These are phyloP conservation scores for Lophiotrema nucula DNA, from an alignment of 495 filamentous ascomycete species.

Conservation along the genomic window DNA sequence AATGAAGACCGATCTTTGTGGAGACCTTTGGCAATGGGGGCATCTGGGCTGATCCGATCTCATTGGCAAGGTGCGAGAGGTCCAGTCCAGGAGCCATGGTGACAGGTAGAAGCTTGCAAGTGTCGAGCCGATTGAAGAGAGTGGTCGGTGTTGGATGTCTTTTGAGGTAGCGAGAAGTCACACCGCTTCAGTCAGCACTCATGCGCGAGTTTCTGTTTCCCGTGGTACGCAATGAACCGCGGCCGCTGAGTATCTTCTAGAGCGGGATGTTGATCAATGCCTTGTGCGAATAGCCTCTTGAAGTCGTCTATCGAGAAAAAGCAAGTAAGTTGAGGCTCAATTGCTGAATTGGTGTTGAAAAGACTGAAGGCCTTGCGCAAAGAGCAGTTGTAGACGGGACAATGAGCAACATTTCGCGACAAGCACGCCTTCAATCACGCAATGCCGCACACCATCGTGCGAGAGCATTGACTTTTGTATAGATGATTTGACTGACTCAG, in stretches of 20 bases:
- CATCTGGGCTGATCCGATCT: background rate
- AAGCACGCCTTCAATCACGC: constrained; percentile 28
- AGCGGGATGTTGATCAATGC: no score
- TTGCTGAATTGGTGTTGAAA: no score
- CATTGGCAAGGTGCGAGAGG: background rate
- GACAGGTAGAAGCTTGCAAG: background rate
- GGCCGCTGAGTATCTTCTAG: no score
- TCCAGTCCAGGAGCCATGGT: constrained; percentile 17
- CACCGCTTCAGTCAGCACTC: background rate
- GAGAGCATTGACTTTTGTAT: background rate
- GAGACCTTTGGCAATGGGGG: background rate
- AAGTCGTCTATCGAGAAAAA: no score
- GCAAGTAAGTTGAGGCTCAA: no score
- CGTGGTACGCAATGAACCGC: no score
- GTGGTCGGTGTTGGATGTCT: background rate
- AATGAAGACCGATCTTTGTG: background rate
- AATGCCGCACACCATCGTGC: constrained; percentile 12
- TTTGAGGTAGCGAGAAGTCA: background rate
- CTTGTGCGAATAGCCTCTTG: no score
- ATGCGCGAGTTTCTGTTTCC: no score
- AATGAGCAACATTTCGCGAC: constrained; percentile 14
- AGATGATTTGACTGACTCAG: background rate
- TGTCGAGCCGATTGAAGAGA: no score
- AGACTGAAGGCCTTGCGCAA: no score
- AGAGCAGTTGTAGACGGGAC: background rate